Evolutionary conservation across 1,284 basidiomycete species (phyloP).

Genomic region (Trichosporon sp.): DNA sequence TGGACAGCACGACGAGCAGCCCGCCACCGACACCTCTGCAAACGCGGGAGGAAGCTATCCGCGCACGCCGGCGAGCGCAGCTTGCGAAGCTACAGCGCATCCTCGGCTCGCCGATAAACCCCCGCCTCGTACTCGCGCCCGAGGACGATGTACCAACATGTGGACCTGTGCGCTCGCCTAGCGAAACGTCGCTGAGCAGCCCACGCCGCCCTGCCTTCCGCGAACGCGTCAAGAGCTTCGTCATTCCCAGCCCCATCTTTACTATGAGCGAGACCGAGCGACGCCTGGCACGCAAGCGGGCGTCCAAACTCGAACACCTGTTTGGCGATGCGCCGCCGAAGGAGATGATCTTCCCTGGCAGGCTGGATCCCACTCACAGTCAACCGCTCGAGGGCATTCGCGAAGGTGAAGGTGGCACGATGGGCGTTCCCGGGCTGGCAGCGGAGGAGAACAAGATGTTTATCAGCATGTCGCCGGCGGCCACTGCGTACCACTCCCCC

Average conservation of each 20-base stretch:
- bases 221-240: background rate
- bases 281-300: constrained; percentile 22
- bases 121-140: constrained; percentile 7
- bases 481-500: background rate
- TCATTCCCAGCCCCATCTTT: background rate
- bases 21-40: background rate
- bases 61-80: constrained; percentile 23
- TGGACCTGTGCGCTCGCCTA: background rate
- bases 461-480: background rate
- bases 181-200: background rate
- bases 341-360: constrained; percentile 17
- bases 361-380: background rate
- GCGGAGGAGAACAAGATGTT: background rate
- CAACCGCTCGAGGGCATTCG: background rate
- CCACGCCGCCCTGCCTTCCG: background rate
- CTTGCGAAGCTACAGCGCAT: constrained; percentile 33
- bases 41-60: constrained; percentile 16
- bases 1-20: background rate
- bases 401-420: background rate
- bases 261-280: constrained; percentile 21
- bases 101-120: constrained; percentile 24
- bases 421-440: background rate
- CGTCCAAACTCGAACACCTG: constrained; percentile 32
- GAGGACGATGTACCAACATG: constrained; percentile 4
- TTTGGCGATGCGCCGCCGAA: constrained; percentile 31